These are phyloP conservation scores for Euptelea pleiosperma DNA, from an alignment of 164 flowering plant genomes.

Conservation along the genomic window DNA sequence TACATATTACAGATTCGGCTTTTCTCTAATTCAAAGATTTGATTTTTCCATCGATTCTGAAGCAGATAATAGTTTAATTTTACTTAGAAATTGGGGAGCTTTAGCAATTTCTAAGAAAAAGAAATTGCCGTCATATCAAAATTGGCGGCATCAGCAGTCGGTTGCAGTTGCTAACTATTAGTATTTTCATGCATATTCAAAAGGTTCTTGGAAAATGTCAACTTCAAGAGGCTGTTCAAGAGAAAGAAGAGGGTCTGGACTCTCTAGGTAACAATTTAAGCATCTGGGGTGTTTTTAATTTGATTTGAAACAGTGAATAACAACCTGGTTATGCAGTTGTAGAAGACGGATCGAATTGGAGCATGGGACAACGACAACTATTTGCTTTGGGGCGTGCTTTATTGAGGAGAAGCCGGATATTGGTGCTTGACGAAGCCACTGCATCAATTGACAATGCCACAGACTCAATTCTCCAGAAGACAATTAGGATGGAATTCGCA, in stretches of 20 bases:
- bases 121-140: too few species aligned
- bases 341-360: constrained; percentile 72
- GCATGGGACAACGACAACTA: constrained; percentile 68
- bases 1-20: too few species aligned
- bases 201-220: constrained; percentile 72
- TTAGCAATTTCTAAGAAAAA: too few species aligned
- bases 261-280: constrained; percentile 36
- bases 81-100: too few species aligned
- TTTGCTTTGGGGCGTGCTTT: constrained; percentile 70
- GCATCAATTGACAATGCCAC: constrained; percentile 69
- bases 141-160: too few species aligned
- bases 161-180: background rate
- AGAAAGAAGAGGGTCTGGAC: constrained; percentile 54
- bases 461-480: constrained; percentile 53
- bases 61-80: too few species aligned
- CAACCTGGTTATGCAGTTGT: constrained; percentile 34
- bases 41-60: too few species aligned
- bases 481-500: constrained; percentile 52
- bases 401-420: constrained; percentile 47
- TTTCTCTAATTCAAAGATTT: too few species aligned
- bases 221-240: constrained; percentile 47
- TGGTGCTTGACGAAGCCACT: constrained; percentile 79
- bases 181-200: background rate
- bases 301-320: background rate
- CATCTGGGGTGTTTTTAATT: background rate